Evolutionary conservation across 768 basidiomycete species (phyloP), one percentile per base, ranked within the genome.

Genomic region (Lactifluus hygrophoroides): DNA sequence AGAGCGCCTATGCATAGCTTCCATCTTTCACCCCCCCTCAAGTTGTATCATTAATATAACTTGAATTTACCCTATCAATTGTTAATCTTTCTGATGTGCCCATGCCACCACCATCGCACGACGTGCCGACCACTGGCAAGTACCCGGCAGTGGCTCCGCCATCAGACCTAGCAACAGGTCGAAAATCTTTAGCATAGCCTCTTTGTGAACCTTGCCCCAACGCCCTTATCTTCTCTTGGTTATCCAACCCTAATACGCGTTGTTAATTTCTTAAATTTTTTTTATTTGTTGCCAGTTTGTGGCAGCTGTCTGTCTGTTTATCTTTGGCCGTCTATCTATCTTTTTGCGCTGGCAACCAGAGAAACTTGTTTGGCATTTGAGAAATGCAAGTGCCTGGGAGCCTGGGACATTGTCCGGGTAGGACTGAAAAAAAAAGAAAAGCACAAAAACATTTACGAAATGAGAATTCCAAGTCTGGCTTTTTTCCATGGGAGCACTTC

Each of bases 211-310:
- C 57, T n/a, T 35, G 1, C 5, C 5, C 10, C 42, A 51, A n/a
- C 34, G 21, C 42, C 30, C 47, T 25, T 43, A 32, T 27, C 40
- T 32, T 42, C 11, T 0, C 11, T 6, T 2, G 17, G 3, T 17
- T 3, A n/a, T 32, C 34, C 57, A 53, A 58, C 37, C 57, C 57
- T 58, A 53, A 58, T 58, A 58, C 45, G 38, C 42, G 4, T 48
- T 23, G n/a, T n/a, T n/a, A n/a, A n/a, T n/a, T n/a, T n/a, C n/a
- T n/a, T n/a, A n/a, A n/a, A n/a, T n/a, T n/a, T n/a, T n/a, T n/a
- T n/a, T 40, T 38, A 23, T 11, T 17, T 52, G 32, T 30, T 21
- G 42, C 42, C 23, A 53, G 42, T 53, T 32, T n/a, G 51, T 21
- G 51, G 53, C 32, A 27, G 17, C 16, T 35, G 32, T n/a, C 17